Evolutionary conservation across 75 land plant genomes (phyloP).

Genomic region (Cunninghamia lanceolata): DNA sequence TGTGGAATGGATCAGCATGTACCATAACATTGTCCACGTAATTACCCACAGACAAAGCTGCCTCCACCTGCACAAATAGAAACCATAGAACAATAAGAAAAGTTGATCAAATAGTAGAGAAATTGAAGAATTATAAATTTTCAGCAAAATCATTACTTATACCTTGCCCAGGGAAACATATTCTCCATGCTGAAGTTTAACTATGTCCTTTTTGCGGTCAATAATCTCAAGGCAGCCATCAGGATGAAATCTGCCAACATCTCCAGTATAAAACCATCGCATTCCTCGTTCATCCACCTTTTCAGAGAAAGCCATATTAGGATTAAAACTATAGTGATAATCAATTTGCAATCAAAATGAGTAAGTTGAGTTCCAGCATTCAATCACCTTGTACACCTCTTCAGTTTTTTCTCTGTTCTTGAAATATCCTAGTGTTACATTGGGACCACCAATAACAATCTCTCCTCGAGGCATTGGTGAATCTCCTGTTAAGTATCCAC

Average conservation of each 20-base stretch:
- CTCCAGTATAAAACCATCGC: conserved; percentile 92
- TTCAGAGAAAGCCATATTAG: background rate
- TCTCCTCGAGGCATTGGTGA: conserved; percentile 84
- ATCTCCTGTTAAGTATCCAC: conserved; percentile 66
- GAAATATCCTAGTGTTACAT: conserved; percentile 80
- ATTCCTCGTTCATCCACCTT: conserved; percentile 77
- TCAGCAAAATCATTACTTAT: background rate
- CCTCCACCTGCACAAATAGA: conserved; percentile 58
- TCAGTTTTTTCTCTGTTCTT: conserved; percentile 79
- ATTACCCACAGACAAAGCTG: conserved; percentile 58
- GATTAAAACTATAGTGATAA: background rate
- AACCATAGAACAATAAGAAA: background rate
- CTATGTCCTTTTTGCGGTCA: conserved; percentile 90
- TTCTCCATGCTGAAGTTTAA: conserved; percentile 92
- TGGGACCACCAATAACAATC: conserved; percentile 84
- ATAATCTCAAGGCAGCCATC: conserved; percentile 93
- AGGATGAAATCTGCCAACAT: conserved; percentile 73
- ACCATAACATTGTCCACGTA: conserved; percentile 84
- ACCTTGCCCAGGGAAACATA: conserved; percentile 91
- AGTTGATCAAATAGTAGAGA: background rate
- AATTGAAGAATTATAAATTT: background rate
- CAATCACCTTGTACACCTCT: conserved; percentile 72
- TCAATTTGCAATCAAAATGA: conserved; percentile 3
- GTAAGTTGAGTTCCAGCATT: background rate
- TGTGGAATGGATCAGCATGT: conserved; percentile 80